Evolutionary conservation across 2,329 filamentous ascomycete genomes (phyloP), one percentile per base, ranked within the genome.

Genomic region (Penicillium sp.): DNA sequence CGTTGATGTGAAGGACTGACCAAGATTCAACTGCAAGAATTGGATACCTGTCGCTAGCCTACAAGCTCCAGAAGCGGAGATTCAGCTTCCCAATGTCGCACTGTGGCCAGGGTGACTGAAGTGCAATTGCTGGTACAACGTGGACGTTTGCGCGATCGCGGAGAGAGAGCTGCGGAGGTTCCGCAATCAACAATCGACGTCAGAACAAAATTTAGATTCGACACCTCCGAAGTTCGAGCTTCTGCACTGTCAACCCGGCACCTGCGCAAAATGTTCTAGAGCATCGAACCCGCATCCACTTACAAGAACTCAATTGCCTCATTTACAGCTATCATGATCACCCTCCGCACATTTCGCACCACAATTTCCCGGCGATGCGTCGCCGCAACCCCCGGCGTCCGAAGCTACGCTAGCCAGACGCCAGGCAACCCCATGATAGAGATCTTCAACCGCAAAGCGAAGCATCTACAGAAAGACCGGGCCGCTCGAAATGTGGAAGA

Each of bases 401-500:
- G 90, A 59, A 79, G 78, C 58, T 96, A 95, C 78, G 93, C 94
- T 54, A 86, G 91, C 59, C 89, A 92, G 77, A 84, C 90, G 20
- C 83, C 91, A 2, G 90, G 91, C 61, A 86, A 87, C 42, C 90
- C 92, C 28, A 86, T 88, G 39, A 87, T 96, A 67, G 89, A 97
- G 67, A 90, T 99, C 75, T 99, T 99, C 85, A 96, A 96, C 78
- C 86, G 88, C 62, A 85, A 86, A 67, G 86, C 88, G 22, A 99
- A 99, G 82, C 93, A 90, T 82, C 80, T 95, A 51, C 95, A 99
- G 75, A 96, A 92, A 75, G 92, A 98, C 76, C 86, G 94, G 62
- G 90, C 92, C 0, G 93, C 91, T 0, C 74, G 82, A 48, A 82
- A 94, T 72, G 80, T 84, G 10, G 86, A 91, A 64, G 78, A 84